Percentiles rank a stretch among this genome's conserved stretches.
These are phyloP conservation scores for Tilletia caries DNA, from an alignment of 1,284 basidiomycete genomes.

Conservation along the genomic window DNA sequence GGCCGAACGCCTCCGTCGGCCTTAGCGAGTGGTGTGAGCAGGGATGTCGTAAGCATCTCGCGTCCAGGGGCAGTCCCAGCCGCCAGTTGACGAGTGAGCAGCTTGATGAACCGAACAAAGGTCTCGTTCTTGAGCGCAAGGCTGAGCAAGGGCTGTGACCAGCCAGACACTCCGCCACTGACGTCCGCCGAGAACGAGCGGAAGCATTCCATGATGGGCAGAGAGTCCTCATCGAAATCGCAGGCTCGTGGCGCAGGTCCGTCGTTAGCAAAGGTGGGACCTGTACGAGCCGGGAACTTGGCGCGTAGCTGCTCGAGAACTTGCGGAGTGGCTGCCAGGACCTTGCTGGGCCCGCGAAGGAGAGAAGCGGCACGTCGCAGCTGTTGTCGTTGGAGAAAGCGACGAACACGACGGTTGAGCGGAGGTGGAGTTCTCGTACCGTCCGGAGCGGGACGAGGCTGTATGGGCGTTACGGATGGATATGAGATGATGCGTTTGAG, in stretches of 20 bases:
- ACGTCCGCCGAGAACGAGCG: constrained; percentile 1
- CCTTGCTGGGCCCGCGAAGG: not conserved
- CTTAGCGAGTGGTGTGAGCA: too few relatives aligned
- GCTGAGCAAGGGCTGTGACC: constrained; percentile 5
- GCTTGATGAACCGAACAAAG: not conserved
- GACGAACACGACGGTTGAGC: not conserved
- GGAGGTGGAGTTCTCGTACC: not conserved
- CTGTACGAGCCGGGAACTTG: not conserved
- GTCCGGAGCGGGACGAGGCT: not conserved
- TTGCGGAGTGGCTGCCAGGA: not conserved
- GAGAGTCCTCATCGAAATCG: not conserved
- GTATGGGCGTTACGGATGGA: not conserved
- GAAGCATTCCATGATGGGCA: not conserved
- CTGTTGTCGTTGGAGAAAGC: not conserved
- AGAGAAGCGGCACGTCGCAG: not conserved
- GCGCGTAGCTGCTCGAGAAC: not conserved
- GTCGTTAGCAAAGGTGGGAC: not conserved
- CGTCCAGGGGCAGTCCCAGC: not conserved
- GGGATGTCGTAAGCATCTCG: not conserved
- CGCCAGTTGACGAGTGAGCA: not conserved
- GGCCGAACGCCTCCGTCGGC: too few relatives aligned
- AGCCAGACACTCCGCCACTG: not conserved
- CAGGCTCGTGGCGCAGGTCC: not conserved
- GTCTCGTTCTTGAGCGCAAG: not conserved
- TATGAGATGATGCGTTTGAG: not conserved